Evolutionary conservation across 129 eudicot genomes (phyloP), one percentile per base, ranked within the genome.

Genomic region (Saussurea involucrata): DNA sequence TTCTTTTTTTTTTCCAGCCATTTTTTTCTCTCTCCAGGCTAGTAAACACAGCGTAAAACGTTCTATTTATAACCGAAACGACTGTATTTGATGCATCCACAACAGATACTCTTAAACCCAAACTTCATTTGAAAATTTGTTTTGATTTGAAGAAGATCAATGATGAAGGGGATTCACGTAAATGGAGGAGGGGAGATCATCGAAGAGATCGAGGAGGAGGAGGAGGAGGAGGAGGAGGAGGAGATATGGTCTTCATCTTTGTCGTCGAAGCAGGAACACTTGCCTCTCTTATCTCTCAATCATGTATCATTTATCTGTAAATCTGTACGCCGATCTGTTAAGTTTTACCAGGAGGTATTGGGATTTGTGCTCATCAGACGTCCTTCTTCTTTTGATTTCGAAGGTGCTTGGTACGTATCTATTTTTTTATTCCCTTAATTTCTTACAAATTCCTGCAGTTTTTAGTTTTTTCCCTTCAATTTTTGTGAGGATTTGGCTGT

Each of bases 311-410:
- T 76, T 28, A 77, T 89, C 63, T 92, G 97, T 85, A 89, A 75
- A 77, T 92, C 92, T 4, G 92, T 92, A 0, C 2, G 55, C 17
- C 74, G 74, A 76, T 92, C 97, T 0, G 90, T 84, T 8, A 40
- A 81, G 55, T 92, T 92, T 37, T 92, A 92, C 73, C 77, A 85
- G 37, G 84, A 87, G 22, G 95, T 87, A 0, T 78, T 92, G 29
- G 95, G 92, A 5, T 92, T 89, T 13, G 84, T 82, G 25, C 89
- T 84, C 40, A 72, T 92, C 65, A 63, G 84, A 60, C 90, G 97
- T 24, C 97, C 97, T 24, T 87, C 92, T 57, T 92, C 97, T n/a
- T 92, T 92, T 36, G 81, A 92, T 27, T 92, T 92, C 53, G 82
- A 89, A 85, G 97, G 97, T 28, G 97, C 97, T 33, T 92, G 97